Base-by-base conservation (phyloP, 73 alveolate genomes). In the Paraurostyla sp. region DNA sequence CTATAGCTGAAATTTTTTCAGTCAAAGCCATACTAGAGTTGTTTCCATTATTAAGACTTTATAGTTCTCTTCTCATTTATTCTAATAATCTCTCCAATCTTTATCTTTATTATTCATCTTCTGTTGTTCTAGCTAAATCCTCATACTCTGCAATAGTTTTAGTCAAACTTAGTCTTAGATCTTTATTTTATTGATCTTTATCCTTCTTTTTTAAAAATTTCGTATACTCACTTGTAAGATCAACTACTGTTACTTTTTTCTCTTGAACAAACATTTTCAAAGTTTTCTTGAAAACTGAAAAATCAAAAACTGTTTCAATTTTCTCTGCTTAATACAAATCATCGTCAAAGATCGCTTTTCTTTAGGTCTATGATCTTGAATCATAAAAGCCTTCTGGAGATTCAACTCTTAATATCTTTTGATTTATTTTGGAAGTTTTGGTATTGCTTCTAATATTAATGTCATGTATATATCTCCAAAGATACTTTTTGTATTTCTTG, bases 381-480 rank as follows among this genome's bases (percentile, higher is more conserved):
- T 73, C 86, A 45, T 73, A 73, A 45, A n/a, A 73, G 3, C 86
- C 86, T 2, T 73, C 86, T 45, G 46, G 54, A 46, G 86, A 23
- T 23, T 4, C 7, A 0, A 32, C 35, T 32, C 33, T 73, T 36
- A 73, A 73, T 15, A 22, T 23, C 27, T 73, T 73, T 3, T n/a
- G 32, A 1, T 16, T 1, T 23, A 15, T 15, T 18, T 46, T 46
- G 57, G 13, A 15, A 18, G 13, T 46, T 46, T 6, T 2, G 46
- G 6, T 15, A 43, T 50, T 73, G 6, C 30, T 73, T 23, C 3
- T 11, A 3, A 46, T 4, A 16, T 46, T 40, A 1, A 4, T 16
- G 0, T 49, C 68, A 23, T 73, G 71, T 13, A 43, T 45, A 23
- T 43, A 46, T 13, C 71, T 65, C 86, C 86, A 73, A 13, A 73